Percentiles rank a stretch among this genome's conserved stretches.
Evolutionary conservation across 1,139 yeast genomes (phyloP).

Genomic region (Nakaseomyces sp.): DNA sequence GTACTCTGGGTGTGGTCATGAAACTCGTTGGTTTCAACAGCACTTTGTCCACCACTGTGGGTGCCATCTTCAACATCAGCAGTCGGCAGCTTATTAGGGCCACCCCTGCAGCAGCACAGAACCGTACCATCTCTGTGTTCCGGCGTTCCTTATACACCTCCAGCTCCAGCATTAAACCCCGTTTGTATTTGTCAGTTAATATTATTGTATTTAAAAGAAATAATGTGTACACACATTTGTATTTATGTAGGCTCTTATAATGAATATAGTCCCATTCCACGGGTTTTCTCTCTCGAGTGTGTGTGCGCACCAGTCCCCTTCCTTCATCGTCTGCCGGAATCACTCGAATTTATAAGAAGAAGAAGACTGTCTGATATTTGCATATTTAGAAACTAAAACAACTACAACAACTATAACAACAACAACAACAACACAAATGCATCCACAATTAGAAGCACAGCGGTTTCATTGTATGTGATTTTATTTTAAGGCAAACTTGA

Average conservation of each 20-base stretch:
- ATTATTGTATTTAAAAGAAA: too few relatives aligned
- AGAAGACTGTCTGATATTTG: too few relatives aligned
- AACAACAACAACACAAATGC: slow-evolving; percentile 25
- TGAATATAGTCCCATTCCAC: slow-evolving; percentile 13
- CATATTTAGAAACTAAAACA: too few relatives aligned
- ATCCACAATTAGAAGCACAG: slow-evolving; percentile 37
- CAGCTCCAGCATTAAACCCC: slow-evolving; percentile 1
- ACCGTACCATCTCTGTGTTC: slow-evolving; percentile 61
- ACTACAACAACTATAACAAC: too few relatives aligned
- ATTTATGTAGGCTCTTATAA: too few relatives aligned
- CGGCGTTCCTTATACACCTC: slow-evolving; percentile 42
- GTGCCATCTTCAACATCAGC: slow-evolving; percentile 64
- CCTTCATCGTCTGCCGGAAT: too few relatives aligned
- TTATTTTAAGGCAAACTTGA: too few relatives aligned
- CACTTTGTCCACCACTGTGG: slow-evolving; percentile 46
- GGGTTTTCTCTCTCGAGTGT: too few relatives aligned
- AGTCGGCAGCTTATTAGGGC: slow-evolving; percentile 66
- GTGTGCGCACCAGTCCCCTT: too few relatives aligned
- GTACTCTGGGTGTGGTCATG: slow-evolving; percentile 31
- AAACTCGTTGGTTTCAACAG: neutral
- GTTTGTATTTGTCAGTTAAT: neutral
- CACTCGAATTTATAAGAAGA: too few relatives aligned
- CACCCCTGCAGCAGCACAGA: slow-evolving; percentile 62
- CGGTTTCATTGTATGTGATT: slow-evolving; percentile 33
- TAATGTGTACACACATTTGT: too few relatives aligned